Evolutionary conservation across 352 stramenopile species (phyloP).

Genomic region (Lagenidium sp.): DNA sequence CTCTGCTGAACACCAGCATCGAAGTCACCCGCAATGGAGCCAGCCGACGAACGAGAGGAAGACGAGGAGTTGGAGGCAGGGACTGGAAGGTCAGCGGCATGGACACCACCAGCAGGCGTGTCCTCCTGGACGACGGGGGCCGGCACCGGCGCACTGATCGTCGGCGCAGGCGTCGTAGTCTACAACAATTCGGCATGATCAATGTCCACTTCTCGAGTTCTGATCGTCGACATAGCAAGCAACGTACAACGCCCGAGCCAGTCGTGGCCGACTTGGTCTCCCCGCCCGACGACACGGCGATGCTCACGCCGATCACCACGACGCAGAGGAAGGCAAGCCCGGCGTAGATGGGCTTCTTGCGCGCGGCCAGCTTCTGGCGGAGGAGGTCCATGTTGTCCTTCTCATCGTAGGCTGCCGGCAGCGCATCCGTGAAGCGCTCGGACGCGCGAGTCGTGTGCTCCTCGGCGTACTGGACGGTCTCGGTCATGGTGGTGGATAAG

Average conservation of each 20-base stretch:
- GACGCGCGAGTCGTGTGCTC: slow-evolving; percentile 31
- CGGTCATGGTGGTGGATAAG: slow-evolving; percentile 5
- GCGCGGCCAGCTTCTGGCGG: slow-evolving; percentile 24
- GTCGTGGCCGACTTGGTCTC: slow-evolving; percentile 19
- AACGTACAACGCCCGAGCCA: slow-evolving; percentile 26
- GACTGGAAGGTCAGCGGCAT: slow-evolving; percentile 21
- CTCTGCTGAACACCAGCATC: no score
- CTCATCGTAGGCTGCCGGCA: slow-evolving; percentile 30
- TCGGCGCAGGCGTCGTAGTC: slow-evolving; percentile 5
- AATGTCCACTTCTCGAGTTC: slow-evolving; percentile 1
- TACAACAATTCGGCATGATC: slow-evolving; percentile 1
- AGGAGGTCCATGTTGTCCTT: slow-evolving; percentile 46
- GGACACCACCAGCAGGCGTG: slow-evolving; percentile 7
- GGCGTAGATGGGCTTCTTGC: slow-evolving; percentile 63
- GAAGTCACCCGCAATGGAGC: no score
- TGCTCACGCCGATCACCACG: slow-evolving; percentile 33
- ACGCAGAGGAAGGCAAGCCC: slow-evolving; percentile 43
- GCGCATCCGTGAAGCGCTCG: slow-evolving; percentile 11
- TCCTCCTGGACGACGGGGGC: background rate
- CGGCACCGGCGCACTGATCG: slow-evolving; percentile 1
- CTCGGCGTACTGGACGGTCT: slow-evolving; percentile 19
- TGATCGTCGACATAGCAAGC: background rate
- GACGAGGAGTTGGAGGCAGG: no score
- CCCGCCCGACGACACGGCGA: slow-evolving; percentile 14
- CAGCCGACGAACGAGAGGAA: slow-evolving; percentile 9